phyloP scores from a whole-genome alignment of 164 flowering plant species.

The Umbilicus rupestris region DNA sequence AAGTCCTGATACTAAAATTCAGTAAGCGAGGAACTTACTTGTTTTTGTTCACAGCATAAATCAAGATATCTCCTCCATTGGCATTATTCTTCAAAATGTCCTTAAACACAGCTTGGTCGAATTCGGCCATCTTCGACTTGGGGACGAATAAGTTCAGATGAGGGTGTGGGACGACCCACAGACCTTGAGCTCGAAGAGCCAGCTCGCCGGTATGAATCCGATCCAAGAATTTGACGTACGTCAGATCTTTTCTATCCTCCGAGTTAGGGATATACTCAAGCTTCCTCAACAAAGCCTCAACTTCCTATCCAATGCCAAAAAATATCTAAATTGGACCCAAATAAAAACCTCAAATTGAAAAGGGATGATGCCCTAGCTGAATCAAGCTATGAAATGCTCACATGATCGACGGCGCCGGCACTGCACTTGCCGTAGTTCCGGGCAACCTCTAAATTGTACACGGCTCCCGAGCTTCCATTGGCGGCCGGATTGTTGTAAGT shows the following conservation, averaged over 20 bases:
- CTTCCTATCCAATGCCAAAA: constrained; percentile 9
- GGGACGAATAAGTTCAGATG: constrained; percentile 39
- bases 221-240: constrained; percentile 31
- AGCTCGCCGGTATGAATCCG: constrained; percentile 26
- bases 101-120: constrained; percentile 13
- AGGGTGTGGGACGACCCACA: constrained; percentile 41
- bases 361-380: not conserved
- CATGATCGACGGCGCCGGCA: not conserved
- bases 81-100: constrained; percentile 9
- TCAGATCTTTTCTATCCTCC: constrained; percentile 19
- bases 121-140: constrained; percentile 18
- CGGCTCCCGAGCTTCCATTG: constrained; percentile 17
- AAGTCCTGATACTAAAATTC: not conserved
- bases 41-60: constrained; percentile 10
- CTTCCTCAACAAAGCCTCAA: constrained; percentile 17
- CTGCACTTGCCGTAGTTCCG: not conserved
- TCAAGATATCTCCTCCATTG: not conserved
- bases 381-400: not conserved
- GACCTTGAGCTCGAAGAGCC: constrained; percentile 18
- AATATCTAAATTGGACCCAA: not conserved
- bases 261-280: constrained; percentile 21
- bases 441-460: constrained; percentile 4
- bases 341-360: not conserved
- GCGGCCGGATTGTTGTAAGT: constrained; percentile 12
- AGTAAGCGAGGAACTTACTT: constrained; percentile 2